Conservation (phyloP, 805 yeast species). For the Cyberlindnera sargentensis region DNA sequence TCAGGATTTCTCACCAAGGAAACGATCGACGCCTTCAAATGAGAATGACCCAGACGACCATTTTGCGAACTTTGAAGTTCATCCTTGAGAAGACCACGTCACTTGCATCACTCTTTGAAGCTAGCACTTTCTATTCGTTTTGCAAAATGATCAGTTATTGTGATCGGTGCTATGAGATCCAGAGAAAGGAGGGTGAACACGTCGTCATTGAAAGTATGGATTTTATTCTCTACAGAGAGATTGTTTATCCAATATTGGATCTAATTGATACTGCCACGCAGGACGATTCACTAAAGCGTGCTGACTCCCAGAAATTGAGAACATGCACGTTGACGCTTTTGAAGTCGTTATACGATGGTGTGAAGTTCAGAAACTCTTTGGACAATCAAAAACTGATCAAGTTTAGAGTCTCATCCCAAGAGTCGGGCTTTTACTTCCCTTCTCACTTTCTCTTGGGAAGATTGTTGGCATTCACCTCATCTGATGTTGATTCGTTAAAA, state of each 20-base stretch:
- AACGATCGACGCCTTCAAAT: conserved; percentile 10
- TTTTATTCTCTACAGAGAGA: conserved; percentile 43
- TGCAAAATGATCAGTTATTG: conserved; percentile 35
- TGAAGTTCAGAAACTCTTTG: conserved; percentile 15
- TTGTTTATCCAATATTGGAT: conserved; percentile 37
- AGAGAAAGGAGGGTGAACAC: conserved; percentile 61
- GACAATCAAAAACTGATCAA: conserved; percentile 24
- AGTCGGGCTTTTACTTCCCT: conserved; percentile 54
- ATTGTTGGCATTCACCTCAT: conserved; percentile 1
- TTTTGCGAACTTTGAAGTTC: conserved; percentile 11
- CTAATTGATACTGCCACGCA: conserved; percentile 31
- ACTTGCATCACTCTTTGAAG: conserved; percentile 25
- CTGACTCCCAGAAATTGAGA: not conserved
- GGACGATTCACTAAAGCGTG: conserved; percentile 1
- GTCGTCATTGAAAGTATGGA: conserved; percentile 50
- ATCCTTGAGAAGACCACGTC: conserved; percentile 25
- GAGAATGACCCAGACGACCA: conserved; percentile 8
- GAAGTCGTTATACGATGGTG: not conserved
- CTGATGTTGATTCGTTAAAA: not conserved
- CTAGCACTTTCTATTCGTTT: conserved; percentile 23
- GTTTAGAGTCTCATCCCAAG: conserved; percentile 40
- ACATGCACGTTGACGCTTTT: conserved; percentile 3
- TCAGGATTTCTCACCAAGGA: conserved; percentile 3
- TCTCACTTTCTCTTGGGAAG: conserved; percentile 46
- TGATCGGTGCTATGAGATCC: conserved; percentile 51